Conservation (phyloP, 2,329 filamentous ascomycete species). For the Colletotrichum phormii region DNA sequence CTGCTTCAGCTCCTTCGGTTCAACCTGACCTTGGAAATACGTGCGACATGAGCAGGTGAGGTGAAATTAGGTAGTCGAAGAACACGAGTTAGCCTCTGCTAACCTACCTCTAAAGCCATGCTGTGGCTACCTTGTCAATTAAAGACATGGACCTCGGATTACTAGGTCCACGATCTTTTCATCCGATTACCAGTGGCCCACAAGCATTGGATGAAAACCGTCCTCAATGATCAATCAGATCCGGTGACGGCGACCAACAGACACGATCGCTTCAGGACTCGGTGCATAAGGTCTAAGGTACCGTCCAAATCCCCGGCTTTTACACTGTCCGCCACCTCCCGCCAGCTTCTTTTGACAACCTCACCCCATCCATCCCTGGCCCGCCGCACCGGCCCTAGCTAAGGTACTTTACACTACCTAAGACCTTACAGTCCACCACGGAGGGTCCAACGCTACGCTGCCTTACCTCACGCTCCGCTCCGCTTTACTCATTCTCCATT, state of each 20-base stretch:
- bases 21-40: neutral
- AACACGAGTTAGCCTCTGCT: neutral
- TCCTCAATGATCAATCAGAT: no score
- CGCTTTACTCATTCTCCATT: conserved; percentile 22
- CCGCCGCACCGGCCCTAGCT: neutral
- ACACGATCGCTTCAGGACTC: no score
- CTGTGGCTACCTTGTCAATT: neutral
- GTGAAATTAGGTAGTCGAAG: neutral
- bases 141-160: no score
- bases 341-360: neutral
- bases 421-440: neutral
- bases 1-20: neutral
- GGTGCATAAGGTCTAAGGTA: neutral
- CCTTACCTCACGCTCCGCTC: conserved; percentile 9
- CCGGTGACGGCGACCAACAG: no score
- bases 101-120: neutral
- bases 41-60: neutral
- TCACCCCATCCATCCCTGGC: conserved; percentile 4
- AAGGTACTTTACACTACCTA: neutral
- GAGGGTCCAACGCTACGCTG: conserved; percentile 3
- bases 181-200: neutral
- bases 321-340: neutral
- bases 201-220: neutral
- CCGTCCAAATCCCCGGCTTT: neutral
- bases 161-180: no score